Base-by-base conservation (phyloP, 1,284 basidiomycete species). In the Trametes hirsuta region DNA sequence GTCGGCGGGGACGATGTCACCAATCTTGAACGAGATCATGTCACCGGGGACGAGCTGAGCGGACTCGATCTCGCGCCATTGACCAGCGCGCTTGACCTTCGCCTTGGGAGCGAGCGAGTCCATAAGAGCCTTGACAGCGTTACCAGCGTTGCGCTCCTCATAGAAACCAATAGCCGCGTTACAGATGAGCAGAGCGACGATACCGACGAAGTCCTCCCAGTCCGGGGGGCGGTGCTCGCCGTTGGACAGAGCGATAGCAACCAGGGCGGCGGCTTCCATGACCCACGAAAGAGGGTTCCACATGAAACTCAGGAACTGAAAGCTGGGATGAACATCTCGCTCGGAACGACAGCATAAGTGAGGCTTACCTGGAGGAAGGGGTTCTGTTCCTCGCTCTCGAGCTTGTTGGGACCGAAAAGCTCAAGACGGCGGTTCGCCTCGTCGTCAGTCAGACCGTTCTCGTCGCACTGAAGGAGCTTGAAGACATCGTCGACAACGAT, bases 201-300 rank as follows among this genome's bases (percentile, higher is more conserved):
- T 98, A 87, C 95, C 96, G 78, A 94, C 85, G 79, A 98, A 99
- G 83, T 98, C 95, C 74, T 91, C 83, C 97, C 97, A 98, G 75
- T 98, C 95, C 45, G 96, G 96, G 49, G 96, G 86, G 66, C 82
- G 81, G 65, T 84, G 81, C 69, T 87, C 88, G 79, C 97, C 95
- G 78, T 98, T 98, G 65, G 96, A 97, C 42, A 98, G 87, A 47
- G 87, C 96, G 75, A 98, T 98, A 62, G 96, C 95, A 75, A 98
- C 96, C 52, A 98, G 82, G 51, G 96, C 95, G 57, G 96, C 96
- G 69, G 92, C 95, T 79, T 99, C 96, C 96, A 98, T 99, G 79
- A 98, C 97, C 95, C 96, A 98, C 42, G 95, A 97, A 24, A 98
- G 84, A 53, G 95, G 95, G 81, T 97, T 97, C 95, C 95, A 97